These are phyloP conservation scores for Cutaneotrichosporon curvatum DNA, from an alignment of 1,284 basidiomycete genomes.

Conservation along the genomic window DNA sequence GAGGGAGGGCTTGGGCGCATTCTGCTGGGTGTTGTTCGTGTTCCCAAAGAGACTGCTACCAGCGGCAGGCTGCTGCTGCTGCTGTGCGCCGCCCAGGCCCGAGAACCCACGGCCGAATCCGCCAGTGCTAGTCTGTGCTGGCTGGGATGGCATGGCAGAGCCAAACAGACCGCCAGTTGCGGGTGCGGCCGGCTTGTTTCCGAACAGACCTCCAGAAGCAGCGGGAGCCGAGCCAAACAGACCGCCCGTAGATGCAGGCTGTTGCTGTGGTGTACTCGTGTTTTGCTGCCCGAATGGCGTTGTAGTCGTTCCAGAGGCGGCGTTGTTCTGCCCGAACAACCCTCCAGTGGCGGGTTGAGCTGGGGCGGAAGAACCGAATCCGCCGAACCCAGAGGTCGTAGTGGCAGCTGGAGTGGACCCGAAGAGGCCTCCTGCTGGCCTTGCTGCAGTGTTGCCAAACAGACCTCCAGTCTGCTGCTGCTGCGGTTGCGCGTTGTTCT, in stretches of 20 bases:
- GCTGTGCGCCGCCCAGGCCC: constrained; percentile 5
- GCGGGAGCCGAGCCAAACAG: constrained; percentile 47
- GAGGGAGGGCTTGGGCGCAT: constrained; percentile 17
- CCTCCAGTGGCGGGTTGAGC: constrained; percentile 27
- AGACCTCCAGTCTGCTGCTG: constrained; percentile 30
- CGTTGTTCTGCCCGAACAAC: constrained; percentile 42
- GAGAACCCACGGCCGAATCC: constrained; percentile 21
- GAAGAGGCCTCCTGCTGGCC: constrained; percentile 35
- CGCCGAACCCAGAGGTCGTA: constrained; percentile 23
- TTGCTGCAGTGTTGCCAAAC: constrained; percentile 35
- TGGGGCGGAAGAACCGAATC: constrained; percentile 18
- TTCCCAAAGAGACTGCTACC: constrained; percentile 25
- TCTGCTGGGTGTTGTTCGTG: not conserved
- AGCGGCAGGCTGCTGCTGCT: constrained; percentile 7
- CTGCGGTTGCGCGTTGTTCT: constrained; percentile 30
- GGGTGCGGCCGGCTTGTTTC: constrained; percentile 37
- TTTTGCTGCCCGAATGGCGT: constrained; percentile 49
- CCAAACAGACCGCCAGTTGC: constrained; percentile 47
- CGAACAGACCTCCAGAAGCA: constrained; percentile 51
- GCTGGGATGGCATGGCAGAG: constrained; percentile 10
- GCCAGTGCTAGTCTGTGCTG: constrained; percentile 13
- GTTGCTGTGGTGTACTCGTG: constrained; percentile 14
- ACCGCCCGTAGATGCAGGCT: constrained; percentile 25
- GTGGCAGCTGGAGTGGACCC: constrained; percentile 20
- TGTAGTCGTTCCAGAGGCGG: constrained; percentile 29